Evolutionary conservation across 257 asterid genomes (phyloP).

Genomic region (Gentiana dahurica): DNA sequence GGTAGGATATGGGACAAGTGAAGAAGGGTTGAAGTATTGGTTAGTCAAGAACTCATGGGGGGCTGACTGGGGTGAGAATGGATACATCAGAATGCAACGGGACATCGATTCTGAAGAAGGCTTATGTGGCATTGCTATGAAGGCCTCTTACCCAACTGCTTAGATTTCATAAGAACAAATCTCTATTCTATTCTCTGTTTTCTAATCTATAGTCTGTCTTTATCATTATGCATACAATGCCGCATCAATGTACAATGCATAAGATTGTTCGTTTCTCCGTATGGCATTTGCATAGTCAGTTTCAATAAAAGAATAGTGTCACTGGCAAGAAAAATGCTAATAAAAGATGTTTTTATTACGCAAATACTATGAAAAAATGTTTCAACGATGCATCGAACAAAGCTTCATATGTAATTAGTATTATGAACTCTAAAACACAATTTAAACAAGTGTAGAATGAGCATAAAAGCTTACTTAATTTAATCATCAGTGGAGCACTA

Average conservation of each 20-base stretch:
- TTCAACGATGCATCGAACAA: neutral
- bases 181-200: neutral
- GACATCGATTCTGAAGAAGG: slow-evolving; percentile 23
- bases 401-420: neutral
- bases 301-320: neutral
- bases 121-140: slow-evolving; percentile 33
- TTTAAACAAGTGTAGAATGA: neutral
- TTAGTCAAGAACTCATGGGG: slow-evolving; percentile 36
- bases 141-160: slow-evolving; percentile 31
- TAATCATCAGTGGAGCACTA: neutral
- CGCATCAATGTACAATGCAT: neutral
- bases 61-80: slow-evolving; percentile 27
- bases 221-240: neutral
- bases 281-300: neutral
- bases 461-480: neutral
- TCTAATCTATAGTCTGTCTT: neutral
- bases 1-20: slow-evolving; percentile 22
- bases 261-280: no score
- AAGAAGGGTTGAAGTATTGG: slow-evolving; percentile 27
- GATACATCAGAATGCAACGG: slow-evolving; percentile 27
- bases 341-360: no score
- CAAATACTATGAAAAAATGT: no score
- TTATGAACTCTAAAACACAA: neutral
- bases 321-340: no score
- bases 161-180: neutral